Evolutionary conservation across 176 grass and related monocot species (phyloP), one percentile per base, ranked within the genome.

Genomic region (Musa acuminata): DNA sequence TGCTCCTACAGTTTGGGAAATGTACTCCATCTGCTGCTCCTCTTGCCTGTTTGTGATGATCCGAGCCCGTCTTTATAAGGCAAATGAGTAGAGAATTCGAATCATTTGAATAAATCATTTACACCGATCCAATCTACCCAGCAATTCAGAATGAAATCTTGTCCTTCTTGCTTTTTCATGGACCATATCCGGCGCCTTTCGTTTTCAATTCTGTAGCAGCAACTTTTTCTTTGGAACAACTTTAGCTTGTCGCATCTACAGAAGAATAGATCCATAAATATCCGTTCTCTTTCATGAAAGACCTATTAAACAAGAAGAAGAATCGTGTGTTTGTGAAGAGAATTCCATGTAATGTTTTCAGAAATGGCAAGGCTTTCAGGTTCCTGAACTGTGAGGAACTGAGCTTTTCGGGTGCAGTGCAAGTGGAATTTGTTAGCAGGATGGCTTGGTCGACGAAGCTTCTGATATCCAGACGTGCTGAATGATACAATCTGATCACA

Each of bases 71-170:
- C n/a, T 20, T 76, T 76, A 76, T 76, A 76, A 76, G 74, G 58
- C 29, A 76, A 51, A 55, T 23, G 22, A 24, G 54, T 27, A 55
- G 43, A 65, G 74, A 76, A 76, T 76, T 35, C 64, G 8, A 84
- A 90, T 85, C 84, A 72, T 80, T 81, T 75, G 82, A 86, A 85
- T 49, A 58, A 78, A 85, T 80, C 78, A 82, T 80, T 86, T 73
- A 84, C 75, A 76, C 49, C 17, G 81, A 82, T 74, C 82, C 79
- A 71, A 92, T 92, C 82, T 89, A 63, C 62, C 78, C 81, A 80
- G 84, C 79, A 86, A 88, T 76, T 86, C 79, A 77, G 91, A 91
- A 89, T 87, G 87, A 93, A 86, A 98, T 89, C 86, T 98, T 88
- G 87, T 93, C 90, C 88, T 43, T 43, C 35, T 88, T 93, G 84